Percentiles rank a stretch among this genome's conserved stretches.
phyloP scores from a whole-genome alignment of 495 filamentous ascomycete genomes.

The Daldinia concentrica region DNA sequence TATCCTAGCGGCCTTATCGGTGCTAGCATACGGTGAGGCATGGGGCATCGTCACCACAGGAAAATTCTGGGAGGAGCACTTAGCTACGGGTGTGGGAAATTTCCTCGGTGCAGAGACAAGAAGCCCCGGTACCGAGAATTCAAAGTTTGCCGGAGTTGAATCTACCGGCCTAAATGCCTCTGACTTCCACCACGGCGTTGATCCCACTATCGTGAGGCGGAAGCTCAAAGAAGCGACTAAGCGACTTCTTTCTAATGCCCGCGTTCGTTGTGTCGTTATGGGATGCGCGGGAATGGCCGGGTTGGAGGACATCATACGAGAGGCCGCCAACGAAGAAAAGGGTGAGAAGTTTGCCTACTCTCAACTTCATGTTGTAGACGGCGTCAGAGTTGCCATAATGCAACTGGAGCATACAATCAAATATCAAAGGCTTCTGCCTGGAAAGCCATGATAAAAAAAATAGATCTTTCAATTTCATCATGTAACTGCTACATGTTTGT shows the following conservation, averaged over 20 bases:
- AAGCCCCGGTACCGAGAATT: slow-evolving; percentile 11
- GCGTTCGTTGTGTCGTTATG: slow-evolving; percentile 73
- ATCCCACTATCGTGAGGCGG: slow-evolving; percentile 67
- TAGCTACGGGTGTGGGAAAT: slow-evolving; percentile 67
- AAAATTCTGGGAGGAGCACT: slow-evolving; percentile 77
- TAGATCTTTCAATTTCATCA: slow-evolving; percentile 15
- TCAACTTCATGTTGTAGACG: slow-evolving; percentile 79
- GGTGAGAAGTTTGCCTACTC: slow-evolving; percentile 65
- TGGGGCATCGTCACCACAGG: slow-evolving; percentile 95
- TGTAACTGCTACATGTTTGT: slow-evolving; percentile 3
- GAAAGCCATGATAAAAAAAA: slow-evolving; percentile 23
- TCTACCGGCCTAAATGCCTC: slow-evolving; percentile 84
- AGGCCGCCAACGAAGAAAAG: slow-evolving; percentile 70
- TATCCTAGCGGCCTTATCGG: slow-evolving; percentile 66
- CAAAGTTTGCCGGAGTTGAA: slow-evolving; percentile 78
- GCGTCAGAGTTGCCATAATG: slow-evolving; percentile 79
- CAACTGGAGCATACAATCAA: slow-evolving; percentile 68
- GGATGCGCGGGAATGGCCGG: slow-evolving; percentile 95
- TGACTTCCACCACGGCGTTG: slow-evolving; percentile 76
- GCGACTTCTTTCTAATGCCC: slow-evolving; percentile 64
- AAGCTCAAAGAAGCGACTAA: slow-evolving; percentile 76
- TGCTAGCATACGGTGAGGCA: slow-evolving; percentile 53
- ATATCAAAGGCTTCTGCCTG: slow-evolving; percentile 49
- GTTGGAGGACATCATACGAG: slow-evolving; percentile 80
- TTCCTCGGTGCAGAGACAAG: slow-evolving; percentile 58